These are phyloP conservation scores for Coemansia sp. DNA, from an alignment of 192 early-diverging fungal genomes.

Conservation along the genomic window DNA sequence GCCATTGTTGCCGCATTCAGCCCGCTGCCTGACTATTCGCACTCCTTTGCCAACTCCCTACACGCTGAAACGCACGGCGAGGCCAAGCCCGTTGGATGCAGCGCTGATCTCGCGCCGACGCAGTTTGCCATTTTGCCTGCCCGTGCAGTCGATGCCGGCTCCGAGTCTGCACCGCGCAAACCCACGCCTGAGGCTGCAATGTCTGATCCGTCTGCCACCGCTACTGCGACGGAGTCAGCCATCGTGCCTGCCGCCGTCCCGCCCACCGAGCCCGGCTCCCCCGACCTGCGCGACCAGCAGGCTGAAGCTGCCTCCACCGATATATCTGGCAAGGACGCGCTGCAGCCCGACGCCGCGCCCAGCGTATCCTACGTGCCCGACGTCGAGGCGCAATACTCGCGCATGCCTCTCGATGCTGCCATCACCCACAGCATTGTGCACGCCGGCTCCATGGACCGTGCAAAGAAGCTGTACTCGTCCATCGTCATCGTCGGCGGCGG, in stretches of 20 bases:
- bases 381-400: conserved; percentile 28
- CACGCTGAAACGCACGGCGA: conserved; percentile 16
- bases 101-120: conserved; percentile 20
- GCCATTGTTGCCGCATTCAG: conserved; percentile 40
- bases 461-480: conserved; percentile 70
- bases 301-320: not conserved
- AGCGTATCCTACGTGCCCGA: conserved; percentile 36
- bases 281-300: conserved; percentile 15
- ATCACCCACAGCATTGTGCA: conserved; percentile 69
- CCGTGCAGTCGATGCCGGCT: conserved; percentile 13
- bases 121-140: conserved; percentile 47
- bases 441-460: conserved; percentile 67
- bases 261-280: conserved; percentile 22
- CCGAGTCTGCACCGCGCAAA: not conserved
- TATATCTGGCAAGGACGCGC: conserved; percentile 6
- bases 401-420: conserved; percentile 65
- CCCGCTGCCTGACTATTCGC: conserved; percentile 36
- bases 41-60: conserved; percentile 24
- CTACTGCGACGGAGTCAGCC: conserved; percentile 10
- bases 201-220: not conserved
- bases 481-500: conserved; percentile 89
- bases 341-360: conserved; percentile 6
- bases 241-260: conserved; percentile 34
- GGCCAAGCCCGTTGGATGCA: conserved; percentile 1
- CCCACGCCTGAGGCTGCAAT: not conserved